Evolutionary conservation across 441 rosid species (phyloP).

Genomic region (Macaranga tanarius): DNA sequence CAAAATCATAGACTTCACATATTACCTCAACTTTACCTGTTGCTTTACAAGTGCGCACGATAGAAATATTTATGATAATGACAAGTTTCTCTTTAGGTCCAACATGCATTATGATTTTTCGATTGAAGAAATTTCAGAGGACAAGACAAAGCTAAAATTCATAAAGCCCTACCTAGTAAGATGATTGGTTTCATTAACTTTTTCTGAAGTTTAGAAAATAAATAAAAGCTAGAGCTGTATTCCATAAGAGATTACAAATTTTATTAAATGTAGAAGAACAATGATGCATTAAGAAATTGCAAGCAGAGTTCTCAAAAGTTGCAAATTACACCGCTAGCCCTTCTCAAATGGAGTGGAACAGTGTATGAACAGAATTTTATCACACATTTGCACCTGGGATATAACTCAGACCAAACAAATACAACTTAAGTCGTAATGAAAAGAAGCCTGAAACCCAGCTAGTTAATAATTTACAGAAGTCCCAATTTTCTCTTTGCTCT

Average conservation of each 20-base stretch:
- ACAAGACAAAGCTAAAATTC: constrained; percentile 12
- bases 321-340: constrained; percentile 1
- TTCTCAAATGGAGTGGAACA: background rate
- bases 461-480: background rate
- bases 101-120: background rate
- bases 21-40: constrained; percentile 8
- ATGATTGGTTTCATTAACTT: background rate
- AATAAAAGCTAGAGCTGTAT: background rate
- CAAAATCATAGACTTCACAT: constrained; percentile 11
- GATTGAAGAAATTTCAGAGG: constrained; percentile 10
- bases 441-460: background rate
- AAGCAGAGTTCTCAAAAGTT: background rate
- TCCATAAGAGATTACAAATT: background rate
- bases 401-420: background rate
- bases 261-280: background rate
- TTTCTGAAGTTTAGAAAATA: background rate
- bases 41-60: background rate
- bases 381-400: background rate
- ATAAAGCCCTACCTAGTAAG: background rate
- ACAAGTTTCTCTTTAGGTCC: background rate
- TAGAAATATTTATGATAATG: background rate
- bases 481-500: background rate
- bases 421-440: background rate
- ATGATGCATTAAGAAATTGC: constrained; percentile 8
- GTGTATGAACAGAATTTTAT: background rate